phyloP scores from a whole-genome alignment of 345 rosid species.

The Pseudoturritis turrita region DNA sequence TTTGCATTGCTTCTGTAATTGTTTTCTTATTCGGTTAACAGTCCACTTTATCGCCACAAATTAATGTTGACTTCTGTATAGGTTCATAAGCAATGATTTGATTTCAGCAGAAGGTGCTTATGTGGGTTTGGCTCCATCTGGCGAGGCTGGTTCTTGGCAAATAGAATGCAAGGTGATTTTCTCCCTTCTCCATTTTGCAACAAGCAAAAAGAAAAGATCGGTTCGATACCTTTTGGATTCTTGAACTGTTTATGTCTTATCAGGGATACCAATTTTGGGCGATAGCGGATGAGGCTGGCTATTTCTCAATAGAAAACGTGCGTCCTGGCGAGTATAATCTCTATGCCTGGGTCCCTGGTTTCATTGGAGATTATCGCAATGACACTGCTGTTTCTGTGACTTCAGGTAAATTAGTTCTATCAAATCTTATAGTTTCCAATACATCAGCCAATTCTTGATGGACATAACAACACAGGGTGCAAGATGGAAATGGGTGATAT shows the following conservation, averaged over 20 bases:
- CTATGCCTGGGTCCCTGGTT: conserved; percentile 85
- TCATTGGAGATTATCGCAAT: conserved; percentile 70
- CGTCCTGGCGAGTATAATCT: conserved; percentile 67
- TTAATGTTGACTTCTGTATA: conserved; percentile 18
- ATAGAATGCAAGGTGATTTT: conserved; percentile 64
- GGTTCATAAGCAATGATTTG: conserved; percentile 44
- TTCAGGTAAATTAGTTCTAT: conserved; percentile 39
- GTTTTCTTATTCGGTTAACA: not conserved
- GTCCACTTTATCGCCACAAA: not conserved
- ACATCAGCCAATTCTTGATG: conserved; percentile 11
- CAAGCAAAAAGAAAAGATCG: not conserved
- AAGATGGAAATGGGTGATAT: conserved; percentile 62
- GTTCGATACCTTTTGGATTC: not conserved
- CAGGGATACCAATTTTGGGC: conserved; percentile 96
- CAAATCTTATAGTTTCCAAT: not conserved
- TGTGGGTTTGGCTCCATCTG: conserved; percentile 78
- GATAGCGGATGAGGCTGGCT: conserved; percentile 52
- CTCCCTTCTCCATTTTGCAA: not conserved
- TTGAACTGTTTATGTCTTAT: not conserved
- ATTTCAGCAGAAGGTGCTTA: conserved; percentile 54
- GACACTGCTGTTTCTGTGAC: conserved; percentile 44
- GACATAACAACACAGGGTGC: conserved; percentile 32
- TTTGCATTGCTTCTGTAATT: not conserved
- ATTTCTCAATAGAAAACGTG: conserved; percentile 53
- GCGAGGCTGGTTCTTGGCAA: conserved; percentile 84